Evolutionary conservation across 2,329 filamentous ascomycete genomes (phyloP), one percentile per base, ranked within the genome.

Genomic region (Cercospora citrullina): DNA sequence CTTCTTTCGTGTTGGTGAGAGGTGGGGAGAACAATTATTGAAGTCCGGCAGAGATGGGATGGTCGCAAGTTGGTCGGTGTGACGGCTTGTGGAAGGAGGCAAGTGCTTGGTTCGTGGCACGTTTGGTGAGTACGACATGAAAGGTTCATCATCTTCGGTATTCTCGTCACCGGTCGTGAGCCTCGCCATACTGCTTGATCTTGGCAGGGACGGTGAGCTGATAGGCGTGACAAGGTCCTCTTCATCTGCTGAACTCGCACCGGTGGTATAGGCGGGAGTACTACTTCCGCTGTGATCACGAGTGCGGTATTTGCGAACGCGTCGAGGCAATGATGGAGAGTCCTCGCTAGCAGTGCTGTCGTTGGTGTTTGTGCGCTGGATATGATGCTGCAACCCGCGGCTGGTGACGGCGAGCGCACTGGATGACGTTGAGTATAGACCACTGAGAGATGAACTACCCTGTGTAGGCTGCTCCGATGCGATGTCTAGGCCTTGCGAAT

Each of bases 381-480:
- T 60, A 21, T 72, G 71, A 23, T 72, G 64, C 64, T 71, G 74
- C 26, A 71, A 70, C 23, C 72, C 74, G 16, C 75, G 70, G 33
- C 76, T 75, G 4, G 77, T 69, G 12, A 75, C 66, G 9, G 73
- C 69, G 16, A 77, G 65, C 30, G 75, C 69, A 26, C 71, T 62
- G 5, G 73, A 68, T 3, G 71, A 69, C 4, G 39, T 36, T 28
- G 63, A 30, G 45, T 61, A 61, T n/a, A 57, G 66, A 8, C 55
- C 36, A n/a, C 64, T 65, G 6, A 70, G 63, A 18, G 65, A 64
- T 21, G 68, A 66, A 48, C 60, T 68, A n/a, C 16, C 12, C 16
- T 63, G 53, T 14, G 42, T 31, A 9, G 28, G 58, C 23, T 18
- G 12, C 1, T 45, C 36, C 18, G 39, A n/a, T 6, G 31, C 26